Conservation (phyloP, 2,329 filamentous ascomycete genomes). For the Penicillium thymicola region DNA sequence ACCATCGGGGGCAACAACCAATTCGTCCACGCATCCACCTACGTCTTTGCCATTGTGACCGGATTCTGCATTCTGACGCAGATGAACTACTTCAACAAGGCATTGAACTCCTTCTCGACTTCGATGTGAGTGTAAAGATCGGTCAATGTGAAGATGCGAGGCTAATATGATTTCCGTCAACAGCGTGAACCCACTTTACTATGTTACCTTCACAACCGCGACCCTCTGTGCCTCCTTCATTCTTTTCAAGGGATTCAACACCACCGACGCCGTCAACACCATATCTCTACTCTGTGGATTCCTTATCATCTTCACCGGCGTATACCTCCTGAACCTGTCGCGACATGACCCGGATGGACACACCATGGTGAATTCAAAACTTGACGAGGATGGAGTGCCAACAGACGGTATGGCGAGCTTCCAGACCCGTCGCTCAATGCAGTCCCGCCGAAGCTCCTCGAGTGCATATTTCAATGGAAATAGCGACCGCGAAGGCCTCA, state of each 20-base stretch:
- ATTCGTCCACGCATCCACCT: conserved; percentile 90
- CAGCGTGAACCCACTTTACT: conserved; percentile 94
- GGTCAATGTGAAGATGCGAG: background rate
- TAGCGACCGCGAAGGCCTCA: conserved; percentile 74
- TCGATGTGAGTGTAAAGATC: conserved; percentile 70
- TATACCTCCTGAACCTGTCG: conserved; percentile 95
- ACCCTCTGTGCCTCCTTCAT: conserved; percentile 94
- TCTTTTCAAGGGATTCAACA: conserved; percentile 94
- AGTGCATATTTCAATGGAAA: conserved; percentile 55
- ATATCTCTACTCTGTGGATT: conserved; percentile 91
- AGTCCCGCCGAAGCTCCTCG: conserved; percentile 69
- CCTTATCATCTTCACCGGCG: conserved; percentile 89
- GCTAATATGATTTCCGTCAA: conserved; percentile 3
- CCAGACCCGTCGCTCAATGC: conserved; percentile 91
- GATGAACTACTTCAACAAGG: conserved; percentile 99
- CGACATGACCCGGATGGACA: conserved; percentile 82
- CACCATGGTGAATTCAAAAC: conserved; percentile 58
- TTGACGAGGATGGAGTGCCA: conserved; percentile 66
- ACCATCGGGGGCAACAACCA: conserved; percentile 93
- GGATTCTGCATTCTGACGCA: conserved; percentile 92
- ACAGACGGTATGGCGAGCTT: conserved; percentile 88
- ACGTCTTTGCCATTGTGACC: conserved; percentile 94
- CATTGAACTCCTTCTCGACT: conserved; percentile 90
- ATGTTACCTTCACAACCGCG: conserved; percentile 94
- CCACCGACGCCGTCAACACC: conserved; percentile 84